phyloP scores from a whole-genome alignment of 192 early-diverging fungal species.

The Piromyces finnis region DNA sequence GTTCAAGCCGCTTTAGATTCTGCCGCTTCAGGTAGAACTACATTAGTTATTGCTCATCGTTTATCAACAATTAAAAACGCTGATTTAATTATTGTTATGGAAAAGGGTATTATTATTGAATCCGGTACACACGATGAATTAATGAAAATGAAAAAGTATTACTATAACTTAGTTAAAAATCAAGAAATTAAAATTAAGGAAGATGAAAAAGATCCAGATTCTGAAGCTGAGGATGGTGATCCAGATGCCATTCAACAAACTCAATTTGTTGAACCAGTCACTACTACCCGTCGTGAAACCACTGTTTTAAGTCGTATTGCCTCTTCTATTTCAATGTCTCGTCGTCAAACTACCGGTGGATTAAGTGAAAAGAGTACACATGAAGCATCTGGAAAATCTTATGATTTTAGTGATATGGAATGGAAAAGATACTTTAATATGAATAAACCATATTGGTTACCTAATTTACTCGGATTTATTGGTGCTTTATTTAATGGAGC shows the following conservation, averaged over 20 bases:
- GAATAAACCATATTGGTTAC: background rate
- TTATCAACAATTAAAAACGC: slow-evolving; percentile 13
- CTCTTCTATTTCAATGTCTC: background rate
- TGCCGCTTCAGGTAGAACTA: background rate
- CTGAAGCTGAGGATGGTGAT: background rate
- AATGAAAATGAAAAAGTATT: background rate
- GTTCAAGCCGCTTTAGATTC: background rate
- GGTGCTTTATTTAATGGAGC: background rate
- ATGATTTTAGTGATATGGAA: background rate
- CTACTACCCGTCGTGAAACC: background rate
- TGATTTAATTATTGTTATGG: slow-evolving; percentile 18
- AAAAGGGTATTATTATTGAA: slow-evolving; percentile 14
- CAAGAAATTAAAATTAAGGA: background rate
- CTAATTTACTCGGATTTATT: background rate
- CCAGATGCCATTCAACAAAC: background rate
- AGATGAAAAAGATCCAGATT: background rate
- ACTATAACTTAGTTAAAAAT: background rate
- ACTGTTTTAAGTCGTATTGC: background rate
- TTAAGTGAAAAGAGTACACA: background rate
- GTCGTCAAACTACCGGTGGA: background rate
- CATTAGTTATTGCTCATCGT: background rate
- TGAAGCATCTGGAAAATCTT: background rate
- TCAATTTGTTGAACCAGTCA: background rate
- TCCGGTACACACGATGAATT: slow-evolving; percentile 13
- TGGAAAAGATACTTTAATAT: background rate